phyloP scores from a whole-genome alignment of 2,329 filamentous ascomycete species.

The Microsporum ferrugineum region DNA sequence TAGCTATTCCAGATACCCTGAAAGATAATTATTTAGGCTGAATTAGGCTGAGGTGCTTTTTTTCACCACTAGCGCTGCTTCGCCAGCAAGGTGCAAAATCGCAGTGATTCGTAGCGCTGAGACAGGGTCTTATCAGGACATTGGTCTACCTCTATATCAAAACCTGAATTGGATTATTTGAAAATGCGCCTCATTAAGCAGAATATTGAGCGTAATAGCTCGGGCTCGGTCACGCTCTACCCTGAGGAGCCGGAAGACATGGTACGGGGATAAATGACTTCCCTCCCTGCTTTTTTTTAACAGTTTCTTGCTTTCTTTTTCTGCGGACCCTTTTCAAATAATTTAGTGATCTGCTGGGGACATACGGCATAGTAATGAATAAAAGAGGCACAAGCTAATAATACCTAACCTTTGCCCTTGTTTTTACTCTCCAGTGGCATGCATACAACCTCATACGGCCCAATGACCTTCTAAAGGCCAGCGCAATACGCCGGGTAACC shows the following conservation, averaged over 20 bases:
- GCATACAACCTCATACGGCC: constrained; percentile 61
- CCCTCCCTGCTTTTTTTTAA: background rate
- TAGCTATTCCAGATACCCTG: background rate
- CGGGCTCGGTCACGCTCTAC: constrained; percentile 53
- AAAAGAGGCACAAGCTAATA: background rate
- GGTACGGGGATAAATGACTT: constrained; percentile 33
- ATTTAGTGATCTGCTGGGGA: background rate
- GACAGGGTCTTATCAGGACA: background rate
- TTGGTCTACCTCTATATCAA: background rate
- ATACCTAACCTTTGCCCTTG: background rate
- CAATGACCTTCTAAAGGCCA: constrained; percentile 52
- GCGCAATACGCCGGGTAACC: constrained; percentile 55
- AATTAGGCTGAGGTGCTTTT: background rate
- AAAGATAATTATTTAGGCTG: background rate
- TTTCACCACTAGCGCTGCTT: background rate
- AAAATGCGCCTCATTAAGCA: constrained; percentile 57
- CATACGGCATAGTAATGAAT: background rate
- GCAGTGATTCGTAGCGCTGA: background rate
- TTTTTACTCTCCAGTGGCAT: constrained; percentile 47
- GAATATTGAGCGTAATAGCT: constrained; percentile 54
- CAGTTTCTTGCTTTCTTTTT: background rate
- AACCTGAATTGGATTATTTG: background rate
- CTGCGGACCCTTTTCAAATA: background rate
- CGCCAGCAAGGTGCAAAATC: background rate
- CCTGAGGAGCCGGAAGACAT: constrained; percentile 68